Evolutionary conservation across 148 eudicot genomes (phyloP).

Genomic region (Gaultheria prostrata): DNA sequence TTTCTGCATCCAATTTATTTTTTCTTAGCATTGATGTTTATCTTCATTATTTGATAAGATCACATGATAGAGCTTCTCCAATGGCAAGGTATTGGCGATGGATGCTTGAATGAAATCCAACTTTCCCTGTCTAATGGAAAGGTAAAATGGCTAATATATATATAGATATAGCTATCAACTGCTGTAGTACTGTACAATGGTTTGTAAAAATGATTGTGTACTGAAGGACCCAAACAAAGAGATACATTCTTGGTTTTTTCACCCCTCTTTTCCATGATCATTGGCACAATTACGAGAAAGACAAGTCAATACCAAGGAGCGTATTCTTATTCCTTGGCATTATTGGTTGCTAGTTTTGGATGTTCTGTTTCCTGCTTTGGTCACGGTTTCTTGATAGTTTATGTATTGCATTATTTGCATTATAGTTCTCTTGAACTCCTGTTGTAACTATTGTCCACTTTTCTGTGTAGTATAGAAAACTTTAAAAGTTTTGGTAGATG

Average conservation of each 20-base stretch:
- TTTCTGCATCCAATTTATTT: neutral
- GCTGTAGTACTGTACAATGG: neutral
- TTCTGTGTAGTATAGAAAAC: conserved; percentile 5
- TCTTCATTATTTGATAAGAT: neutral
- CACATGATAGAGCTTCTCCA: neutral
- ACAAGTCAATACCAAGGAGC: neutral
- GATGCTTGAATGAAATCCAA: neutral
- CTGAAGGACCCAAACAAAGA: neutral
- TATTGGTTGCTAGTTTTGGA: neutral
- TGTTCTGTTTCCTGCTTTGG: neutral
- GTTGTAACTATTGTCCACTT: neutral
- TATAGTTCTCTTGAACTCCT: neutral
- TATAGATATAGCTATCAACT: neutral
- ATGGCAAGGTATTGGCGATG: neutral
- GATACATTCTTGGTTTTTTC: neutral
- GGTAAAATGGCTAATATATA: neutral
- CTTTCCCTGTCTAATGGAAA: neutral
- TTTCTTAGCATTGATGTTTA: neutral
- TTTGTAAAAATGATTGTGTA: neutral
- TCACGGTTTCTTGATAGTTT: neutral
- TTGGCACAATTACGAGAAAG: neutral
- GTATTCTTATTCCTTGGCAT: neutral
- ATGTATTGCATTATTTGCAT: neutral
- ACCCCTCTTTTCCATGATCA: neutral
- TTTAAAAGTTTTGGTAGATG: conserved; percentile 25